Conservation (phyloP, 768 basidiomycete genomes). For the Coprinopsis cinerea region DNA sequence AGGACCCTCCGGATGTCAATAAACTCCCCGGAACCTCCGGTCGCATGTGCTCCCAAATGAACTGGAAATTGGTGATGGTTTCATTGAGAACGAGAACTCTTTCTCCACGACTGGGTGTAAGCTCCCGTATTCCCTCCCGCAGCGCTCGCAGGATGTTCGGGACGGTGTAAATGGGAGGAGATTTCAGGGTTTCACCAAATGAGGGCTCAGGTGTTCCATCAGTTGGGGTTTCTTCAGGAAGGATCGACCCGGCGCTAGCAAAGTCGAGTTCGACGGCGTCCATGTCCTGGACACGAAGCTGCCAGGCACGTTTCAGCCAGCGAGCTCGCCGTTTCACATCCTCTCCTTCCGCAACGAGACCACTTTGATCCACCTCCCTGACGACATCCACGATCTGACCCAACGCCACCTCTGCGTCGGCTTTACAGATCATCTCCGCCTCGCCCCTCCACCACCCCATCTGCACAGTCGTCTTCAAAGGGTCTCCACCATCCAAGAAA, state of each 20-base stretch:
- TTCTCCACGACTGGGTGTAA: conserved; percentile 32
- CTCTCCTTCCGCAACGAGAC: conserved; percentile 17
- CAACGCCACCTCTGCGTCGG: conserved; percentile 48
- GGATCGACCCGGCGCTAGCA: neutral
- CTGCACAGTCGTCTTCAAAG: conserved; percentile 39
- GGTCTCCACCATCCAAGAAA: conserved; percentile 57
- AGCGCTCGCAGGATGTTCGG: conserved; percentile 47
- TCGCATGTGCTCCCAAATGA: conserved; percentile 54
- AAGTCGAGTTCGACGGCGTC: conserved; percentile 5
- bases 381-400: conserved; percentile 39
- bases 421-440: conserved; percentile 53
- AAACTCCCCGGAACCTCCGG: conserved; percentile 45
- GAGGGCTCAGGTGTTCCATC: conserved; percentile 3
- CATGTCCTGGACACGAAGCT: conserved; percentile 13
- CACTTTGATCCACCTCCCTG: conserved; percentile 19
- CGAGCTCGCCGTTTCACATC: conserved; percentile 11
- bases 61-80: conserved; percentile 49
- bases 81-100: conserved; percentile 54
- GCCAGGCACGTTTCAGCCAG: conserved; percentile 5
- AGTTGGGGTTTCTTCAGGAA: neutral
- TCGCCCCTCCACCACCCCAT: conserved; percentile 46
- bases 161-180: conserved; percentile 26
- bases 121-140: conserved; percentile 31
- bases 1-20: conserved; percentile 55
- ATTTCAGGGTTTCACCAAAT: neutral